Percentiles rank a stretch among this genome's conserved stretches.
These are phyloP conservation scores for Gossypium rotundifolium DNA, from an alignment of 345 rosid genomes.

Conservation along the genomic window DNA sequence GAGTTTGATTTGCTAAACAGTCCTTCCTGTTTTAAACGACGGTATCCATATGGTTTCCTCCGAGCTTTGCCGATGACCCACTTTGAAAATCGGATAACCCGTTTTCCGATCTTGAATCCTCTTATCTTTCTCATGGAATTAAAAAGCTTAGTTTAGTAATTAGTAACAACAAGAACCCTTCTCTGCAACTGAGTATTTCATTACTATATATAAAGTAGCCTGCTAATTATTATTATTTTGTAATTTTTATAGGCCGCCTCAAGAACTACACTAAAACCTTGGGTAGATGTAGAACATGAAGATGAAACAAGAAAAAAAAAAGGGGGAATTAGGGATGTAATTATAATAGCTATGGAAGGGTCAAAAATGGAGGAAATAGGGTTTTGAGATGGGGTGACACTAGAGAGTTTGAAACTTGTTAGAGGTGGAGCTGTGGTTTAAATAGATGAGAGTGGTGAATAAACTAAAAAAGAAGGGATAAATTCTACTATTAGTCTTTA, in stretches of 20 bases:
- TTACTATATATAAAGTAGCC: not conserved
- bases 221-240: not conserved
- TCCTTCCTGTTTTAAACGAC: constrained; percentile 17
- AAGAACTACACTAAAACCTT: not conserved
- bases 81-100: constrained; percentile 40
- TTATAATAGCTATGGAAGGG: not conserved
- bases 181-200: no score
- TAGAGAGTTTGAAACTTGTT: no score
- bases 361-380: not conserved
- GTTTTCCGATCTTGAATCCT: constrained; percentile 63
- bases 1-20: constrained; percentile 25
- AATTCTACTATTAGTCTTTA: no score
- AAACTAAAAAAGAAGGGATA: no score
- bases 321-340: no score
- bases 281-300: not conserved
- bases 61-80: constrained; percentile 42
- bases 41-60: constrained; percentile 22
- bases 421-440: no score
- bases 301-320: not conserved
- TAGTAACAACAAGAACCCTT: no score
- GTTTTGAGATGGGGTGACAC: not conserved
- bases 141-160: no score
- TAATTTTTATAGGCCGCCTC: not conserved
- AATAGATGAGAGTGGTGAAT: no score
- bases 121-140: constrained; percentile 36